Conservation (phyloP, 2,329 filamentous ascomycete species). For the Fusarium solani-melongenae region DNA sequence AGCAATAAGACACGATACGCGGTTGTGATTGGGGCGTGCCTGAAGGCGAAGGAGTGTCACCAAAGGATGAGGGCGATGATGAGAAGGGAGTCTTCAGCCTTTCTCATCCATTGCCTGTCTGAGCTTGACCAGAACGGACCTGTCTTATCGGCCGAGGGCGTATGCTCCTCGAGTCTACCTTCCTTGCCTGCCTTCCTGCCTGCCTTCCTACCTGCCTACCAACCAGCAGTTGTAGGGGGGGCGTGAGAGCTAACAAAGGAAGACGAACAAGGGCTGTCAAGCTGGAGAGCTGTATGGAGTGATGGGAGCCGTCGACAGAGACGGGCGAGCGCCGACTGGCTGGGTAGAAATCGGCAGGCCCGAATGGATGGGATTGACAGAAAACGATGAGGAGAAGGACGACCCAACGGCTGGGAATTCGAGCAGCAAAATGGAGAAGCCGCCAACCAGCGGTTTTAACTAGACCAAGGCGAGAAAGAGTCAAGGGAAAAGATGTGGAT, state of each 20-base stretch:
- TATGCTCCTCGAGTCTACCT: slow-evolving; percentile 12
- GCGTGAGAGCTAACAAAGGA: slow-evolving; percentile 33
- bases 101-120: slow-evolving; percentile 35
- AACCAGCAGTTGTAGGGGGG: slow-evolving; percentile 13
- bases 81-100: slow-evolving; percentile 34
- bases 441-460: slow-evolving; percentile 23
- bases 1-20: slow-evolving; percentile 43
- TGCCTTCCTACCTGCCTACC: background rate
- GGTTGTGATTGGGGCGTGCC: slow-evolving; percentile 33
- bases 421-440: slow-evolving; percentile 27
- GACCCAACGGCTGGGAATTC: slow-evolving; percentile 23
- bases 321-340: slow-evolving; percentile 42
- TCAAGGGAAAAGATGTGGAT: slow-evolving; percentile 19
- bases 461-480: slow-evolving; percentile 26
- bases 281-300: slow-evolving; percentile 29
- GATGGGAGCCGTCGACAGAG: slow-evolving; percentile 29
- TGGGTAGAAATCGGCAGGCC: slow-evolving; percentile 33
- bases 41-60: slow-evolving; percentile 29
- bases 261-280: slow-evolving; percentile 32
- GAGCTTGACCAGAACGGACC: slow-evolving; percentile 24
- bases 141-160: slow-evolving; percentile 27
- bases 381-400: slow-evolving; percentile 30
- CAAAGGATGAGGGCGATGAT: slow-evolving; percentile 13
- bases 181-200: background rate
- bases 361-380: slow-evolving; percentile 42